Percentiles rank a stretch among this genome's conserved stretches.
Evolutionary conservation across 2,329 filamentous ascomycete species (phyloP).

Genomic region (Penicillium sp.): DNA sequence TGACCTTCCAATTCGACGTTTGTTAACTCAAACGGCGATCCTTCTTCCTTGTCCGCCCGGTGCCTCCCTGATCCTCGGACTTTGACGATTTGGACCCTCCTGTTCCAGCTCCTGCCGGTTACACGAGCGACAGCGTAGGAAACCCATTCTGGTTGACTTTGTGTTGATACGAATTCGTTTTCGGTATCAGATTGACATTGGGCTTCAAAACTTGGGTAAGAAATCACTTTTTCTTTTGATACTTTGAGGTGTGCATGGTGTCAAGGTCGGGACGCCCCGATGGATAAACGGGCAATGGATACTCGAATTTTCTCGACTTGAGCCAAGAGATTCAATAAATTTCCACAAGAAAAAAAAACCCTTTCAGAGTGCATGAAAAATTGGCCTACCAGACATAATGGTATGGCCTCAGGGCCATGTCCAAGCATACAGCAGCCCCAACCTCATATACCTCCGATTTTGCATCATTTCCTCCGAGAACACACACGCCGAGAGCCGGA

Average conservation of each 20-base stretch:
- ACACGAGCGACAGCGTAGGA: slow-evolving; percentile 37
- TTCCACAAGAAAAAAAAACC: neutral
- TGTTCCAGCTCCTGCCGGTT: slow-evolving; percentile 40
- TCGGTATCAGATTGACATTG: slow-evolving; percentile 18
- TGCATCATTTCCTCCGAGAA: neutral
- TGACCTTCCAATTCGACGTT: slow-evolving; percentile 39
- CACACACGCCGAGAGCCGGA: neutral
- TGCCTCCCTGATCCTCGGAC: slow-evolving; percentile 30
- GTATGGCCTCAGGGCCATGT: neutral
- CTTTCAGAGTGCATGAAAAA: neutral
- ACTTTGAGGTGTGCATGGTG: slow-evolving; percentile 10
- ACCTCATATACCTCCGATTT: neutral
- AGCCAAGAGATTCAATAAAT: neutral
- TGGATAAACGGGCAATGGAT: neutral
- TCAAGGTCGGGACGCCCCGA: slow-evolving; percentile 6
- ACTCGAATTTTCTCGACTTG: neutral
- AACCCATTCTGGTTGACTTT: slow-evolving; percentile 2
- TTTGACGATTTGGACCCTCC: slow-evolving; percentile 32
- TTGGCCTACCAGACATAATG: neutral
- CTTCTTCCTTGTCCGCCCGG: slow-evolving; percentile 27
- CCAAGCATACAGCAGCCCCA: neutral
- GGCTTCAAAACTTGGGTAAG: slow-evolving; percentile 15
- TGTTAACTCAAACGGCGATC: slow-evolving; percentile 41
- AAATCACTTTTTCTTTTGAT: neutral
- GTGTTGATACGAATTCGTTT: slow-evolving; percentile 10